A percentile compares a stretch with the other conserved stretches of the same genome.
phyloP scores from a whole-genome alignment of 306 rosid genomes.

The Cucurbita maxima region DNA sequence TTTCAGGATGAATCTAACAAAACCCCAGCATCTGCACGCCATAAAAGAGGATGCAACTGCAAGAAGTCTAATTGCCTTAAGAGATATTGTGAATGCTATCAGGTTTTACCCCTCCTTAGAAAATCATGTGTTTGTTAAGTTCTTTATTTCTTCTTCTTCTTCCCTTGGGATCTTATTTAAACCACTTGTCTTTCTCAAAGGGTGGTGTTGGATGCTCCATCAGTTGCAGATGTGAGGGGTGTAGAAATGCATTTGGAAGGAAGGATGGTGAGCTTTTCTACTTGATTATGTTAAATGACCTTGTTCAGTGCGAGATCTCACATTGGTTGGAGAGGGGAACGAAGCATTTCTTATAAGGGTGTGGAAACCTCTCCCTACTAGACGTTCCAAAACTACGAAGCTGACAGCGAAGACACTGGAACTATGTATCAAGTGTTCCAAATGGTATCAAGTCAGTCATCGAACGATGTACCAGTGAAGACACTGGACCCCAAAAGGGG shows the following conservation, averaged over 20 bases:
- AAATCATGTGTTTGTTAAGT: background rate
- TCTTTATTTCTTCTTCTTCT: background rate
- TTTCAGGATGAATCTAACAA: conserved; percentile 64
- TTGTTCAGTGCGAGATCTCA: too few species aligned
- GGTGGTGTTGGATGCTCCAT: conserved; percentile 87
- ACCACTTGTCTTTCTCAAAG: conserved; percentile 24
- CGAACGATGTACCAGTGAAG: too few species aligned
- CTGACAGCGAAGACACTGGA: too few species aligned
- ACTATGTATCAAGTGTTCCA: too few species aligned
- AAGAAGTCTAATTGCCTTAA: conserved; percentile 75
- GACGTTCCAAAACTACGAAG: too few species aligned
- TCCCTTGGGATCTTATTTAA: background rate
- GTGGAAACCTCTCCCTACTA: too few species aligned
- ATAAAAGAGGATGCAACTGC: conserved; percentile 88
- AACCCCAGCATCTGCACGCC: conserved; percentile 74
- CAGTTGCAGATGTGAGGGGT: conserved; percentile 76
- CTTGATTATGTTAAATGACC: background rate
- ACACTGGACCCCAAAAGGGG: too few species aligned
- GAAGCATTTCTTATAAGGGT: too few species aligned
- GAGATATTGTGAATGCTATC: conserved; percentile 83
- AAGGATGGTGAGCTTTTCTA: conserved; percentile 53
- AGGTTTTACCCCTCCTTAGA: conserved; percentile 34
- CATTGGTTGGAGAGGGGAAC: too few species aligned
- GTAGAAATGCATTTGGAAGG: conserved; percentile 67
- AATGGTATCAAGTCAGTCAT: too few species aligned